Evolutionary conservation across 192 early-diverging fungal genomes (phyloP).

Genomic region (Kappamyces sp.): DNA sequence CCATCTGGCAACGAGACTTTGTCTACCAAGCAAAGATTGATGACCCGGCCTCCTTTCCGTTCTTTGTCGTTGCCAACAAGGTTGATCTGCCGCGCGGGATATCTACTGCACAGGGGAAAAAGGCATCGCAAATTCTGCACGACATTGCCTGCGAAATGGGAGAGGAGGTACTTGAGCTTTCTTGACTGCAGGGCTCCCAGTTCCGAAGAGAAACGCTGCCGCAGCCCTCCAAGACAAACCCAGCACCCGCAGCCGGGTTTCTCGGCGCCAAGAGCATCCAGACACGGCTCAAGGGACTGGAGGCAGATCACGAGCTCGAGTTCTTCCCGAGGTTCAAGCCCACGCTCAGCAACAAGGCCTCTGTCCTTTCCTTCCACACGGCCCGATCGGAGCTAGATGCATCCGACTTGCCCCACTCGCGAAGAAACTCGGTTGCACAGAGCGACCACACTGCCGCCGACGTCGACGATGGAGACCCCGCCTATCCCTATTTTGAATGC

Average conservation of each 20-base stretch:
- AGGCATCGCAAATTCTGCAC: too few species aligned
- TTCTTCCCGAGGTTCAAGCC: background rate
- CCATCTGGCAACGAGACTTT: constrained; percentile 33
- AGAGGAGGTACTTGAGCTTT: too few species aligned
- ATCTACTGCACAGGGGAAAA: too few species aligned
- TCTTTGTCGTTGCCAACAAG: constrained; percentile 45
- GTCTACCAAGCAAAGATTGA: constrained; percentile 28
- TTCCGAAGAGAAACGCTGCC: background rate
- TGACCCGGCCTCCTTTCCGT: constrained; percentile 35
- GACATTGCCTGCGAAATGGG: too few species aligned
- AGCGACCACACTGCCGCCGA: background rate
- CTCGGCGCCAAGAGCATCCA: background rate
- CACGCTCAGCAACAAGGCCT: constrained; percentile 6
- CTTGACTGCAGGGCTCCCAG: too few species aligned
- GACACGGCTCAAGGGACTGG: too few species aligned
- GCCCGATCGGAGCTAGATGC: constrained; percentile 2
- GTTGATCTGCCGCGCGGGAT: constrained; percentile 16
- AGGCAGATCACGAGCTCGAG: too few species aligned
- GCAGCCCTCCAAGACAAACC: background rate
- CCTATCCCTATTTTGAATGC: constrained; percentile 10
- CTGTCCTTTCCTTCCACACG: constrained; percentile 12
- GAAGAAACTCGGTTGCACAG: background rate
- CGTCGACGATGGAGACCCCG: constrained; percentile 1
- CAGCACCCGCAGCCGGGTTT: background rate
- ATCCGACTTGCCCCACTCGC: background rate